Evolutionary conservation across 176 grass and related monocot genomes (phyloP), one percentile per base, ranked within the genome.

Genomic region (Eleusine indica): DNA sequence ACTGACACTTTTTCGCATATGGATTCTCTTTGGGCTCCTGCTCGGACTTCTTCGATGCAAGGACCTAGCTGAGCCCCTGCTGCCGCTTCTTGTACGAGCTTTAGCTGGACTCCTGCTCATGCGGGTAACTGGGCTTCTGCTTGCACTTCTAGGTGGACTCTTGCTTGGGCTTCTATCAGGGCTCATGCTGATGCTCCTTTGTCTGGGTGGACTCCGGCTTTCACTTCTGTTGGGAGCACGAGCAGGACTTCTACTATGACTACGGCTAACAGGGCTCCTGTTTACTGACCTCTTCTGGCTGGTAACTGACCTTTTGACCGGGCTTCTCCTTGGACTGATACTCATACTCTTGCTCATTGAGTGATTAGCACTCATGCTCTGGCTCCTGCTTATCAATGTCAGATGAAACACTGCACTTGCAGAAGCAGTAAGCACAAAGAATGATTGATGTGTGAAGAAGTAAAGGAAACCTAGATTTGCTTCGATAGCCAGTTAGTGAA

Each of bases 291-390:
- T 90, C 86, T 81, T 83, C 7, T 60, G 75, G 85, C 84, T 89
- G 58, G 79, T 35, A 74, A 83, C 43, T 71, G 65, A 73, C 69
- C 70, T 88, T 90, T 88, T 83, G 22, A 79, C 71, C 10, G 86
- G 89, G 76, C 88, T 92, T 87, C 83, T 82, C 54, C 94, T 92
- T 48, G 93, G 91, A 75, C 97, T 99, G 86, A 96, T 94, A 75
- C 91, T 99, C 96, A 96, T 94, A 85, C 96, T 99, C 93, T 94
- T 99, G 80, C 91, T 94, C 93, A 89, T 81, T 70, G 91, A 96
- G 80, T 90, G 91, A 52, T 88, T 88, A 66, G 83, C 91, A 74
- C 89, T 94, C 73, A 74, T 73, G 89, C 93, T 99, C 86, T 79
- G 82, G 74, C 91, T 99, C 87, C 97, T 96, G 93, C 83, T 95